Base-by-base conservation (phyloP, 2,329 filamentous ascomycete genomes). In the Cryoendolithus antarcticus region DNA sequence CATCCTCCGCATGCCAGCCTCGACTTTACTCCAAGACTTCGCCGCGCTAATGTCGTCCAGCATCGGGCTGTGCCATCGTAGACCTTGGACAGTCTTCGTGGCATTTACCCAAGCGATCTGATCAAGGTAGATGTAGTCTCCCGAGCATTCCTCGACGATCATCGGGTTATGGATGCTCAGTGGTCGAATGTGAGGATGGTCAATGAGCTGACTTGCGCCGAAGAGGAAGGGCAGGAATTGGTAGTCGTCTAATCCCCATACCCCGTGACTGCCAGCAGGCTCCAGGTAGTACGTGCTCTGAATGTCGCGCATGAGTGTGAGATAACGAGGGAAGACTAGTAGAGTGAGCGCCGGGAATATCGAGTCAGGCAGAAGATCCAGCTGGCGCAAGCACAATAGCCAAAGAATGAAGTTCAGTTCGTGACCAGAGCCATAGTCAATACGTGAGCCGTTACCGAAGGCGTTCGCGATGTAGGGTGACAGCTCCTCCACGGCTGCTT, bases 21-120 rank as follows among this genome's bases (percentile, higher is more conserved):
- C 88, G 36, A 98, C 82, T 68, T 98, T 98, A 48, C 63, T 66
- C 91, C 91, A 98, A 30, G 72, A 83, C 59, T 85, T 88, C 10
- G 89, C 82, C 1, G 85, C 80, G 3, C 83, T 91, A 48, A 98
- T 98, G 59, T 98, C 91, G 57, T 98, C 91, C 11, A 98, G 75
- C 93, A 98, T 96, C 3, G 93, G 91, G 47, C 81, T 88, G 55
- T 98, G 93, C 91, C 91, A 98, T 33, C 91, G 75, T 44, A 98
- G 66, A 1, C 88, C 89, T 55, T 93, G 86, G 42, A 95, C 88
- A 1, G 86, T 94, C 69, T 98, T 98, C 42, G 93, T 93, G 50
- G 79, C 84, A 63, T 96, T 95, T 42, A 98, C 89, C 62, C 93
- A 98, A 37, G 74, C 73, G 19, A 98, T 85, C 62, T 96, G 91